Evolutionary conservation across 2,329 filamentous ascomycete genomes (phyloP).

Genomic region (Didymellaceae sp.): DNA sequence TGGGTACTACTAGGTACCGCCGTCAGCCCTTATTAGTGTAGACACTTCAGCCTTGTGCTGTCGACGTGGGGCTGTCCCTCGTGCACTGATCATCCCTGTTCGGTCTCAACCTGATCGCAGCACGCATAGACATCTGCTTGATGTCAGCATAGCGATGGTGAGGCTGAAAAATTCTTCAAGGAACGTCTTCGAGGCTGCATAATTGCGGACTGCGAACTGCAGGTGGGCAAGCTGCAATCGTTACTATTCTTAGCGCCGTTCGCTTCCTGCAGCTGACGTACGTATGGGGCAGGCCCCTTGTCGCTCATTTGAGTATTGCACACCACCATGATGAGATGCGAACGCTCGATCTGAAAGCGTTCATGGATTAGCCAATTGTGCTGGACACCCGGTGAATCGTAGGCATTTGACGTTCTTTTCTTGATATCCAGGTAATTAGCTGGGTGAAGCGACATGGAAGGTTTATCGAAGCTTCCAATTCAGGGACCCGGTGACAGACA

Average conservation of each 20-base stretch:
- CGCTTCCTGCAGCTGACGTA: slow-evolving; percentile 12
- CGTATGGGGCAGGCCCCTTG: slow-evolving; percentile 9
- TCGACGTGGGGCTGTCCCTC: not conserved
- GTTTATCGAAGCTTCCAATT: no score
- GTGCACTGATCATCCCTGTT: not conserved
- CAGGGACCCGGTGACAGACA: no score
- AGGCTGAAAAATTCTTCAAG: not conserved
- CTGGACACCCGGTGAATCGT: no score
- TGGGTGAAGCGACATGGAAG: no score
- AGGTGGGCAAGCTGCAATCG: slow-evolving; percentile 1
- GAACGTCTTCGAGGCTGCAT: not conserved
- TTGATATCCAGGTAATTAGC: no score
- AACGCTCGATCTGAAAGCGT: no score
- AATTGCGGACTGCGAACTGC: not conserved
- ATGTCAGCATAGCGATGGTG: not conserved
- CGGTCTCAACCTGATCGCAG: not conserved
- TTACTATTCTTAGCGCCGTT: slow-evolving; percentile 12
- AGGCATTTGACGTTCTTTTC: no score
- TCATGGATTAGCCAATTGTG: no score
- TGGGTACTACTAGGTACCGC: slow-evolving; percentile 2
- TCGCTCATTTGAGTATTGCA: not conserved
- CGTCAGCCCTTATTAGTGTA: slow-evolving; percentile 2
- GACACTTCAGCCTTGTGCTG: slow-evolving; percentile 13
- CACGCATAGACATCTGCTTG: not conserved
- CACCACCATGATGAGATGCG: slow-evolving; percentile 5